Evolutionary conservation across 352 stramenopile genomes (phyloP).

Genomic region (Globisporangium megalacanthum): DNA sequence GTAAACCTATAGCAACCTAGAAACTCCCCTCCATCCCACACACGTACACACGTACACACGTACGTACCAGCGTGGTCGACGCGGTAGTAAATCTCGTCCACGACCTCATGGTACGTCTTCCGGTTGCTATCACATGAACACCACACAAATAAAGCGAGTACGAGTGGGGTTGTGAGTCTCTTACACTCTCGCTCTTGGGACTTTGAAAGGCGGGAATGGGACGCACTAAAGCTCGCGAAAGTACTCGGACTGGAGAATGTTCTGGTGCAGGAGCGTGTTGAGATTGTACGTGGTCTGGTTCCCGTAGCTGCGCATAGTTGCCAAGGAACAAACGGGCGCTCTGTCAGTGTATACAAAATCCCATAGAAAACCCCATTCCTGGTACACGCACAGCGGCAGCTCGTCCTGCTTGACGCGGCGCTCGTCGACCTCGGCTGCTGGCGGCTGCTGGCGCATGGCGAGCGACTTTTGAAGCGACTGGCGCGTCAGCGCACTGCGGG

Average conservation of each 20-base stretch:
- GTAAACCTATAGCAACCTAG: background rate
- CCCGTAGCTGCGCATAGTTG: slow-evolving; percentile 55
- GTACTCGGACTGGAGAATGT: slow-evolving; percentile 94
- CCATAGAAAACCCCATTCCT: background rate
- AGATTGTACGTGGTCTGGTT: slow-evolving; percentile 94
- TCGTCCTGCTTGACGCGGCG: slow-evolving; percentile 76
- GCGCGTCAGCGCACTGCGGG: slow-evolving; percentile 63
- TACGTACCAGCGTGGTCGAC: slow-evolving; percentile 68
- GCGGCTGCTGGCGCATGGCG: slow-evolving; percentile 24
- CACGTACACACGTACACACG: background rate
- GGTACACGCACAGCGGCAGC: slow-evolving; percentile 58
- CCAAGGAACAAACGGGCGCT: background rate
- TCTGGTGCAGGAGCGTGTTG: slow-evolving; percentile 94
- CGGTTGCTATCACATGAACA: slow-evolving; percentile 37
- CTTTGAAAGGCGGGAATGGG: too few species aligned
- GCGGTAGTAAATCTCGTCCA: slow-evolving; percentile 91
- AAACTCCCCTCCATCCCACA: too few species aligned
- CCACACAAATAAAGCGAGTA: background rate
- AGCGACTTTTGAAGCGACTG: slow-evolving; percentile 52
- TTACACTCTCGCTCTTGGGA: background rate
- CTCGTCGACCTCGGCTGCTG: slow-evolving; percentile 30
- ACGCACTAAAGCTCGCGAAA: slow-evolving; percentile 92
- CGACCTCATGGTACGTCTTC: slow-evolving; percentile 96
- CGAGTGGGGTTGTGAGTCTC: too few species aligned
- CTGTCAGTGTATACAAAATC: background rate